phyloP scores from a whole-genome alignment of 176 grass and related monocot species.

The Eragrostis nindensis region DNA sequence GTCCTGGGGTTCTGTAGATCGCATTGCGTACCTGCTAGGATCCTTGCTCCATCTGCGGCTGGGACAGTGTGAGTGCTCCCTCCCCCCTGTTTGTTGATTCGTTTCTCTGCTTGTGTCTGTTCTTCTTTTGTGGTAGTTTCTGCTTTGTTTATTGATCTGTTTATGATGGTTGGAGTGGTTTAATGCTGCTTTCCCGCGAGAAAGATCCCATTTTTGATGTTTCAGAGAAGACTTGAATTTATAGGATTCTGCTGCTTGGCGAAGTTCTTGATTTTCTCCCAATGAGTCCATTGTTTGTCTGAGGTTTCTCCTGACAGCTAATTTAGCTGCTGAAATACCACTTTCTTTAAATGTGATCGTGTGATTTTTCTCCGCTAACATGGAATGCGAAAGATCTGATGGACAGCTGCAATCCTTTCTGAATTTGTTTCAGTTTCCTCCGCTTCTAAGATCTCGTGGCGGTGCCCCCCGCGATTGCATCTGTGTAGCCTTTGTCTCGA shows the following conservation, averaged over 20 bases:
- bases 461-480: conserved; percentile 41
- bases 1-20: conserved; percentile 18
- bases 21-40: conserved; percentile 21
- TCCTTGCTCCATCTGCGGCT: not conserved
- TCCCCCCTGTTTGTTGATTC: conserved; percentile 7
- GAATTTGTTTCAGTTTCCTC: conserved; percentile 12
- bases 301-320: conserved; percentile 25
- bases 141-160: conserved; percentile 27
- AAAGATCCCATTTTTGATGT: conserved; percentile 33
- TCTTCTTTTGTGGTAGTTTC: not conserved
- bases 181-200: not conserved
- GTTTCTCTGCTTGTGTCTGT: not conserved
- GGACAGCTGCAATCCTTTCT: conserved; percentile 39
- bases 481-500: conserved; percentile 33
- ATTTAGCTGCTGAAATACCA: not conserved
- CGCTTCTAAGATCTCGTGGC: not conserved
- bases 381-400: conserved; percentile 54
- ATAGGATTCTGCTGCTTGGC: not conserved
- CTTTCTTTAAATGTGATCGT: not conserved
- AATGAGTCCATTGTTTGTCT: not conserved
- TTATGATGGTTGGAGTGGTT: conserved; percentile 12
- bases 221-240: not conserved
- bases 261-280: not conserved
- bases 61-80: conserved; percentile 43
- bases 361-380: not conserved